These are phyloP conservation scores for Serendipita vermifera DNA, from an alignment of 768 basidiomycete species.

Conservation along the genomic window DNA sequence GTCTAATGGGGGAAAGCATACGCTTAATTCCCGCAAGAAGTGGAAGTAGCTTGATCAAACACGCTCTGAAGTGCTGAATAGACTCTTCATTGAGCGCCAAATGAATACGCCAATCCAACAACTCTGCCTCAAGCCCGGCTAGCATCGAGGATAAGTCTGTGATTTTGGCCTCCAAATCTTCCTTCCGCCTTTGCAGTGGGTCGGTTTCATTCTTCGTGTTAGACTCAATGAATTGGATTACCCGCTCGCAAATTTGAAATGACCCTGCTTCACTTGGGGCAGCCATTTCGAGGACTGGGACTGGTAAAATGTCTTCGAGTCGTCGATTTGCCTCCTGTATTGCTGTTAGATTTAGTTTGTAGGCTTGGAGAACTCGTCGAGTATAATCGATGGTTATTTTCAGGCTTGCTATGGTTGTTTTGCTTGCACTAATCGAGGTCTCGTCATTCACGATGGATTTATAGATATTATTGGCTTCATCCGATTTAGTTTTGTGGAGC, in stretches of 20 bases:
- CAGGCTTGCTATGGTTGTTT: background rate
- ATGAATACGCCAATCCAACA: background rate
- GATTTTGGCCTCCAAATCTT: background rate
- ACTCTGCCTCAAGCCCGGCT: background rate
- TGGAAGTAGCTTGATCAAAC: background rate
- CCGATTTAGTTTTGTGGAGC: background rate
- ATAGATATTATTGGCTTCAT: background rate
- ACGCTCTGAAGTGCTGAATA: background rate
- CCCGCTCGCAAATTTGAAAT: background rate
- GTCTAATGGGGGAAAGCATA: background rate
- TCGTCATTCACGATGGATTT: background rate
- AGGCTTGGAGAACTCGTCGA: background rate
- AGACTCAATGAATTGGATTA: background rate
- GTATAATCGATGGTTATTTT: background rate
- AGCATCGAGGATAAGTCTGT: background rate
- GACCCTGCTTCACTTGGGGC: background rate
- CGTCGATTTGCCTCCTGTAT: background rate
- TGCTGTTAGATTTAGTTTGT: background rate
- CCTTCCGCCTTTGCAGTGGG: background rate
- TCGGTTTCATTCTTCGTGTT: background rate
- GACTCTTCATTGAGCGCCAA: background rate
- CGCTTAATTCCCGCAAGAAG: background rate
- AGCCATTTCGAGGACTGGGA: background rate
- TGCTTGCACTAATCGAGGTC: background rate
- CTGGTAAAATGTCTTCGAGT: background rate